Base-by-base conservation (phyloP, 169 alveolate genomes). In the Amoebophrya sp. region DNA sequence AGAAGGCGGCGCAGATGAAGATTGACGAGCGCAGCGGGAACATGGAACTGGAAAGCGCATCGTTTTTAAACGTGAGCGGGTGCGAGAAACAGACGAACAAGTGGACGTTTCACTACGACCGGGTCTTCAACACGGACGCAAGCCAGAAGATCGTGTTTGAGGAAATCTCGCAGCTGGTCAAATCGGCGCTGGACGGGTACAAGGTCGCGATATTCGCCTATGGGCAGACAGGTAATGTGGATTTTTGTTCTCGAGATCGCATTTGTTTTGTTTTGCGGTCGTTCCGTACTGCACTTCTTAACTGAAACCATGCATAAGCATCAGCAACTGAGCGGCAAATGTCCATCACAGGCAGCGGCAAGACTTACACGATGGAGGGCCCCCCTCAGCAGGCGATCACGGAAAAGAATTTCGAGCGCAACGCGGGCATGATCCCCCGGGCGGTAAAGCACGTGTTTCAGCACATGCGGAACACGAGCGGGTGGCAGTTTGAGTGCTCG, bases 161-260 rank as follows among this genome's bases (percentile, higher is more conserved):
- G 89, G 89, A 77, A n/a, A 77, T 77, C 40, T 23, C 89, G 32
- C 89, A n/a, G 40, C 89, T 77, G 40, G 89, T 77, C 40, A 23
- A 77, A 18, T 33, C 40, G 32, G 89, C 89, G 40, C 89, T 77
- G 38, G 89, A 77, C 40, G 89, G 89, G 40, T 77, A 77, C 89
- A 23, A 32, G 40, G 89, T 77, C 25, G 89, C 89, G 40, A 32
- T 77, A 0, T 77, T 77, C 40, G 89, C 89, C 14, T 77, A 77
- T n/a, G 89, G 89, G 12, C 89, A 77, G 23, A 77, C 89, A 2
- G n/a, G n/a, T n/a, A n/a, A n/a, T n/a, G n/a, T n/a, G n/a, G n/a
- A n/a, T n/a, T n/a, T n/a, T n/a, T n/a, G n/a, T n/a, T n/a, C n/a
- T n/a, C n/a, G n/a, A n/a, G n/a, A n/a, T n/a, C n/a, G n/a, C n/a